Base-by-base conservation (phyloP, 1,284 basidiomycete species). In the Pseudozyma sp. region DNA sequence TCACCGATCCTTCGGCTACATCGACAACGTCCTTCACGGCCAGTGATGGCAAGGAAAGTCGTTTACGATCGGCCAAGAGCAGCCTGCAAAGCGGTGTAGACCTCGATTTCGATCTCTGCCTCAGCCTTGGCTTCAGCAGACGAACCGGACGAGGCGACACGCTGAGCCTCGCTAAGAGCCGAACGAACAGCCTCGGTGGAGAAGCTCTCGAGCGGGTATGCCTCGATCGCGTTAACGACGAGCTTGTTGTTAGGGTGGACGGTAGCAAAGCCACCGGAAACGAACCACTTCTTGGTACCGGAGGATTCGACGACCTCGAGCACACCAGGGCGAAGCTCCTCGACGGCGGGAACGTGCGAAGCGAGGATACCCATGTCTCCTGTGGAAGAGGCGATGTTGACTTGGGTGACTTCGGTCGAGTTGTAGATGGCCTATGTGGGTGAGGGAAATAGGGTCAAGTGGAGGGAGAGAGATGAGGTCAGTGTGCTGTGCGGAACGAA, bases 201-300 rank as follows among this genome's bases (percentile, higher is more conserved):
- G 87, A 97, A 98, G 59, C 91, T 88, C 71, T 97, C 95, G 39
- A 99, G 88, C 49, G 93, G 91, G 81, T 95, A 96, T 70, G 93
- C 97, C 89, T 99, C 97, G 59, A 99, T 92, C 70, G 92, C 94
- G 87, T 99, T 99, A 86, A 99, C 92, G 48, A 96, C 97, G 67
- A 99, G 88, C 80, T 90, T 91, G 90, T 98, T 99, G 88, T 95
- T 95, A 55, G 94, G 93, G 87, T 99, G 97, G 54, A 99, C 93
- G 67, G 93, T 97, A 61, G 97, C 96, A 85, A 99, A 98, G 67
- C 97, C 97, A 74, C 93, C 92, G 65, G 96, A 97, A 59, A 94
- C 97, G 65, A 84, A 85, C 76, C 75, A 82, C 66, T 82, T 83
- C 73, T 81, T 83, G 48, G 75, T 66, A 45, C 81, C 83, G 58